A percentile compares a stretch with the other conserved stretches of the same genome.
Evolutionary conservation across 2,329 filamentous ascomycete genomes (phyloP).

Genomic region (Akanthomyces muscarius): DNA sequence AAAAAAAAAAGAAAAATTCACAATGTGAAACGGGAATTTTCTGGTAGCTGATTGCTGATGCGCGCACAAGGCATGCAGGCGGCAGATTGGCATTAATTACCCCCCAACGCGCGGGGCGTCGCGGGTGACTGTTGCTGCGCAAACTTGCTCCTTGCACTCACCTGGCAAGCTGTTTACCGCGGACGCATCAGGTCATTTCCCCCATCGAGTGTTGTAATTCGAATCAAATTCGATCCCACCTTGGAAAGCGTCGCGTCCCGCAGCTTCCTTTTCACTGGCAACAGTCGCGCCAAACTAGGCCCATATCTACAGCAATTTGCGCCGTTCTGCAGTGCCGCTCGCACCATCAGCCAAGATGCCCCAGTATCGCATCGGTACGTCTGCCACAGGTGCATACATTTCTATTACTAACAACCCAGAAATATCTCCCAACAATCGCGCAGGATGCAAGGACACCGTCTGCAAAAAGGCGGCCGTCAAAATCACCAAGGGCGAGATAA

Average conservation of each 20-base stretch:
- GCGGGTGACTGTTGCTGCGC: neutral
- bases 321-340: neutral
- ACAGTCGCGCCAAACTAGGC: neutral
- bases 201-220: neutral
- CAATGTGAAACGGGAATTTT: neutral
- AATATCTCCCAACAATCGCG: constrained; percentile 64
- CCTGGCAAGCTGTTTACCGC: neutral
- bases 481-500: constrained; percentile 73
- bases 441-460: constrained; percentile 66
- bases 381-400: neutral
- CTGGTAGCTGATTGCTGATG: neutral
- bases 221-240: neutral
- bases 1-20: too few relatives aligned
- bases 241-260: neutral
- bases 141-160: constrained; percentile 7
- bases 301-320: neutral
- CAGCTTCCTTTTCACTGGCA: neutral
- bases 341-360: constrained; percentile 34
- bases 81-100: neutral
- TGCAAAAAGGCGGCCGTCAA: constrained; percentile 70
- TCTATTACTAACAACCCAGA: constrained; percentile 49
- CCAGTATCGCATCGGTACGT: constrained; percentile 46
- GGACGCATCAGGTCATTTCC: neutral
- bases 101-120: constrained; percentile 5
- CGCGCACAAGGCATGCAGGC: neutral